Evolutionary conservation across 2,329 filamentous ascomycete genomes (phyloP).

Genomic region (Aspergillus ruber): DNA sequence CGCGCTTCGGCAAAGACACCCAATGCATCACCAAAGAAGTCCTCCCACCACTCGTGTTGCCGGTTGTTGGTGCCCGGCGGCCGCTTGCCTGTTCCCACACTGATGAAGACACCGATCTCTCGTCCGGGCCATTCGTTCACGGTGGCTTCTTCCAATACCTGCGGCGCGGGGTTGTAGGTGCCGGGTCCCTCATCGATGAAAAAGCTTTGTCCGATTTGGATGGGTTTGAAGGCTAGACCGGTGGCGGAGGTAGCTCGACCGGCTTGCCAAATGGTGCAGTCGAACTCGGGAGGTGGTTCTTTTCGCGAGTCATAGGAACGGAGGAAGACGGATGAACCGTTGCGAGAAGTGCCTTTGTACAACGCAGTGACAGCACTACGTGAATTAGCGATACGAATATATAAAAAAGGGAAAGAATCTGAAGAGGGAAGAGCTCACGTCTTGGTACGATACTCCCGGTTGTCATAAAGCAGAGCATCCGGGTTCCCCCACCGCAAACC

Average conservation of each 20-base stretch:
- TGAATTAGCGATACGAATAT: constrained; percentile 9
- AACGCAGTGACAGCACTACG: constrained; percentile 82
- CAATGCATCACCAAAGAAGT: constrained; percentile 63
- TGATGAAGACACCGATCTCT: constrained; percentile 86
- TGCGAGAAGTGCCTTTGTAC: constrained; percentile 72
- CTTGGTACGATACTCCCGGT: constrained; percentile 77
- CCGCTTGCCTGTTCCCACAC: constrained; percentile 87
- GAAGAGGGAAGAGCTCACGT: constrained; percentile 55
- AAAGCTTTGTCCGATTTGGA: constrained; percentile 84
- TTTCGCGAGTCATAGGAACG: constrained; percentile 93
- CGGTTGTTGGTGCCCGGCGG: constrained; percentile 62
- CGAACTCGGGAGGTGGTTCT: constrained; percentile 82
- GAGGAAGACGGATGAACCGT: constrained; percentile 64
- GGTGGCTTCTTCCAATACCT: constrained; percentile 80
- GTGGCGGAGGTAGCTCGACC: constrained; percentile 90
- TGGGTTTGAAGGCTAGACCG: constrained; percentile 89
- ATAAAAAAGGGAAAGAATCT: background rate
- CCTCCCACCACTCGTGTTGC: constrained; percentile 83
- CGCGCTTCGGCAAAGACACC: constrained; percentile 89
- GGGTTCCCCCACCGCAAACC: constrained; percentile 65
- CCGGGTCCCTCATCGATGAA: constrained; percentile 92
- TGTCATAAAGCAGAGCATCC: constrained; percentile 81
- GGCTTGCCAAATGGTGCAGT: constrained; percentile 95
- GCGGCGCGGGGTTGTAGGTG: constrained; percentile 83
- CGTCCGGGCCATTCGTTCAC: constrained; percentile 93